Evolutionary conservation across 371 early-diverging fungal species (phyloP).

Genomic region (Rhizoclosmatium hyalinum): DNA sequence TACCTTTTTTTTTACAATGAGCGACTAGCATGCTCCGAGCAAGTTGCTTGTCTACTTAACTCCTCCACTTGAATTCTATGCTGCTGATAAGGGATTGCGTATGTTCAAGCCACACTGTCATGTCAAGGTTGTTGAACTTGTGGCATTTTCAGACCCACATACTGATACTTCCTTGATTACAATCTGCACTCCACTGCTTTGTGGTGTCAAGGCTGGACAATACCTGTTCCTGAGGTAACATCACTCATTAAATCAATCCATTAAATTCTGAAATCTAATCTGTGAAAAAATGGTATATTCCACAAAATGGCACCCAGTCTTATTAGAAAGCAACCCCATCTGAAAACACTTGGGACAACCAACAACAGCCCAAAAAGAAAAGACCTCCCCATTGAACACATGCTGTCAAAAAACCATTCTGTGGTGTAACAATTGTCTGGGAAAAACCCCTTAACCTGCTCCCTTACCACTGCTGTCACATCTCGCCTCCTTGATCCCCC

Average conservation of each 20-base stretch:
- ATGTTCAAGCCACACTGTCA: slow-evolving; percentile 5
- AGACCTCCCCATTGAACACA: neutral
- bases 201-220: slow-evolving; percentile 8
- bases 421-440: slow-evolving; percentile 5
- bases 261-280: slow-evolving; percentile 14
- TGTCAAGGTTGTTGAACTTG: slow-evolving; percentile 8
- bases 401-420: neutral
- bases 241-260: no score
- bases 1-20: slow-evolving; percentile 7
- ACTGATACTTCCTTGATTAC: slow-evolving; percentile 6
- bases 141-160: neutral
- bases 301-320: slow-evolving; percentile 25
- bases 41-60: neutral
- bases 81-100: slow-evolving; percentile 8
- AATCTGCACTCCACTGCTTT: slow-evolving; percentile 14
- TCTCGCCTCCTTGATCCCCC: slow-evolving; percentile 9
- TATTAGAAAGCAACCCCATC: neutral
- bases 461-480: slow-evolving; percentile 11
- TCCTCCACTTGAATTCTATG: slow-evolving; percentile 11
- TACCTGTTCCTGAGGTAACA: neutral
- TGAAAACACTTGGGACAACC: neutral
- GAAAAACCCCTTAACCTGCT: neutral
- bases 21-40: slow-evolving; percentile 10
- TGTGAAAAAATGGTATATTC: neutral
- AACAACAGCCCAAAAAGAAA: neutral